These are phyloP conservation scores for Xylariaceae sp. DNA, from an alignment of 2,329 filamentous ascomycete species.

Conservation along the genomic window DNA sequence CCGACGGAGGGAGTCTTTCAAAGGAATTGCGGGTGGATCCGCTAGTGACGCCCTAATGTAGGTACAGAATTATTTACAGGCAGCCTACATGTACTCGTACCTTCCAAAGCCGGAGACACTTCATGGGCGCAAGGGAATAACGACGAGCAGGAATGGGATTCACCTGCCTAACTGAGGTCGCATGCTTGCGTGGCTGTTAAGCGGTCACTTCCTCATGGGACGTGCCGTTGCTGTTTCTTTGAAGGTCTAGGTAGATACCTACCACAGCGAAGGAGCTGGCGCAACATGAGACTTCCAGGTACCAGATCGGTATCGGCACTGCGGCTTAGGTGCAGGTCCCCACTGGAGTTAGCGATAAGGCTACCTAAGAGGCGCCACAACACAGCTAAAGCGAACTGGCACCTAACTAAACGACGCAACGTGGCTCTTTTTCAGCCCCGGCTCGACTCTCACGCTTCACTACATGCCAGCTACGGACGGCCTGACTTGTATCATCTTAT, in stretches of 20 bases:
- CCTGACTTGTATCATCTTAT: too few relatives aligned
- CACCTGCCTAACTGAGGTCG: too few relatives aligned
- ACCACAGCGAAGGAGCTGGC: too few relatives aligned
- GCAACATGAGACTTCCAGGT: background rate
- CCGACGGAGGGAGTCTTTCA: background rate
- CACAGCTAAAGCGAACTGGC: background rate
- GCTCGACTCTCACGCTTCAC: background rate
- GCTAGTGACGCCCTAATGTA: background rate
- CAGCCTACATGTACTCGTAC: background rate
- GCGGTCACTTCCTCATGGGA: too few relatives aligned
- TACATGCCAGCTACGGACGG: background rate
- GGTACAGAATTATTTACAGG: background rate
- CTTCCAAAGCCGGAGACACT: too few relatives aligned
- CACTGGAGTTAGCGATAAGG: background rate
- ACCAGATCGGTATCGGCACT: background rate
- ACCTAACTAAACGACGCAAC: background rate
- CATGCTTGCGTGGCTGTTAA: too few relatives aligned
- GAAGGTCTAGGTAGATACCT: too few relatives aligned
- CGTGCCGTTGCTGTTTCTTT: too few relatives aligned
- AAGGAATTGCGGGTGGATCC: background rate
- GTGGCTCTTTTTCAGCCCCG: background rate
- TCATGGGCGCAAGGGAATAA: too few relatives aligned
- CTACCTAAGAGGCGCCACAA: background rate
- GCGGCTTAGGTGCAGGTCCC: too few relatives aligned
- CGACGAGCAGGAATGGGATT: too few relatives aligned